Conservation (phyloP, 2,329 filamentous ascomycete genomes). For the Tolypocladium amazonense region DNA sequence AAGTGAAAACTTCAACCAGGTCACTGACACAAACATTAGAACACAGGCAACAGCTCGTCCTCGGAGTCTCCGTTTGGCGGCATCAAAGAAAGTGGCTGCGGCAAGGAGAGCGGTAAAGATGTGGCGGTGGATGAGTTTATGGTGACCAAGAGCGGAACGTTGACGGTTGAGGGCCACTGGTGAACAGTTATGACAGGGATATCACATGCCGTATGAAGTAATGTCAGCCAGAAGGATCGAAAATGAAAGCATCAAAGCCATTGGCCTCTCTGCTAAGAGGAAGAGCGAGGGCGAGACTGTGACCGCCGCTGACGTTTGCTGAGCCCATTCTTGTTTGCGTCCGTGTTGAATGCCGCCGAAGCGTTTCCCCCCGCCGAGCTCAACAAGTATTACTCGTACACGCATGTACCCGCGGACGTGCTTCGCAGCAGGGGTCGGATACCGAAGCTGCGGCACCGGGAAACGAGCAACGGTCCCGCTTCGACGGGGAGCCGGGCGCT, state of each 20-base stretch:
- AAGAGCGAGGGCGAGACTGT: not conserved
- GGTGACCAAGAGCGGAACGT: slow-evolving; percentile 32
- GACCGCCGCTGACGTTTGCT: not conserved
- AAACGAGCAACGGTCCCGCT: not conserved
- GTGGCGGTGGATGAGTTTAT: slow-evolving; percentile 35
- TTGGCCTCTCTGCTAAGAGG: not conserved
- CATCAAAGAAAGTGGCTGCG: slow-evolving; percentile 36
- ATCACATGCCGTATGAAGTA: not conserved
- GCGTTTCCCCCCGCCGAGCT: not conserved
- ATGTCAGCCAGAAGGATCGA: not conserved
- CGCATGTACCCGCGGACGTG: not conserved
- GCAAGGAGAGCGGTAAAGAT: slow-evolving; percentile 37
- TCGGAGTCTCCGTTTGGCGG: slow-evolving; percentile 36
- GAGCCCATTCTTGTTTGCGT: not conserved
- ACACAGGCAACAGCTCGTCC: slow-evolving; percentile 28
- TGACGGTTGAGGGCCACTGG: slow-evolving; percentile 22
- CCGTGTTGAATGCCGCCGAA: not conserved
- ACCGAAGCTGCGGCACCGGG: slow-evolving; percentile 3
- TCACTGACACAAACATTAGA: slow-evolving; percentile 12
- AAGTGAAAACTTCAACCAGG: not conserved
- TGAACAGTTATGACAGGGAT: slow-evolving; percentile 9
- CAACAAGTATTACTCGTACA: not conserved
- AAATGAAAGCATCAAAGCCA: not conserved
- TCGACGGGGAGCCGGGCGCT: not conserved
- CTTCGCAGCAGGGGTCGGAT: not conserved